Percentiles rank a stretch among this genome's conserved stretches.
Conservation (phyloP, 2,329 filamentous ascomycete genomes). For the Onygena corvina region DNA sequence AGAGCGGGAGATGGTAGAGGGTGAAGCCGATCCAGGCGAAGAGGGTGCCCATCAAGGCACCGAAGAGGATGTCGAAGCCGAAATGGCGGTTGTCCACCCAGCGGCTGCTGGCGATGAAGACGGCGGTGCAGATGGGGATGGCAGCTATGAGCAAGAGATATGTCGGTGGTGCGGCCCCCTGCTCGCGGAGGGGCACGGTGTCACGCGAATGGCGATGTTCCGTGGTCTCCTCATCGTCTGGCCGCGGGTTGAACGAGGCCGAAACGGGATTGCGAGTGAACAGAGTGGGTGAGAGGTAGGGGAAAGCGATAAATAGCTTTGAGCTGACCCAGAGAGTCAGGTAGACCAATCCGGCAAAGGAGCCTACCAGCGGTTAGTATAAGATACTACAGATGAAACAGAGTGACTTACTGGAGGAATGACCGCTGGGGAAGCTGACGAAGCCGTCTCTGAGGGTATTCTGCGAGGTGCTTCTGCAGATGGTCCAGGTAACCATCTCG, state of each 20-base stretch:
- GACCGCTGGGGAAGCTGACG: constrained; percentile 68
- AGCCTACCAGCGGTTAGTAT: constrained; percentile 32
- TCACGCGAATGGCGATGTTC: not conserved
- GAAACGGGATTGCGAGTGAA: constrained; percentile 18
- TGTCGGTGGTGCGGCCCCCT: constrained; percentile 70
- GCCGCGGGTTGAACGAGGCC: not conserved
- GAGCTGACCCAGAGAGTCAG: constrained; percentile 73
- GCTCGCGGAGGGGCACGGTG: constrained; percentile 45
- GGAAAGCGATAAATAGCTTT: constrained; percentile 38
- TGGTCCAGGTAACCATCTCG: constrained; percentile 59
- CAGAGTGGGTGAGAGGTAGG: constrained; percentile 28
- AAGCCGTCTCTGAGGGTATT: constrained; percentile 62
- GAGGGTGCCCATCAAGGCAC: constrained; percentile 63
- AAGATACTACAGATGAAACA: not conserved
- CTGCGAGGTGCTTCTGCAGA: constrained; percentile 57
- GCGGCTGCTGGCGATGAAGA: constrained; percentile 73
- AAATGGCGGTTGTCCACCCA: constrained; percentile 85
- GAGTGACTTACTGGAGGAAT: constrained; percentile 49
- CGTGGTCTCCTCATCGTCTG: not conserved
- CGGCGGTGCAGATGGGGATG: constrained; percentile 59
- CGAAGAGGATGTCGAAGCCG: constrained; percentile 82
- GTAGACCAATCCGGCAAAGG: constrained; percentile 71
- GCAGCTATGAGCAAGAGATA: constrained; percentile 61
- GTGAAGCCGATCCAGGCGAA: constrained; percentile 65
- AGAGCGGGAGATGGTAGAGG: constrained; percentile 73